A percentile compares a stretch with the other conserved stretches of the same genome.
phyloP scores from a whole-genome alignment of 768 basidiomycete species.

The Botryobasidium botryosum region DNA sequence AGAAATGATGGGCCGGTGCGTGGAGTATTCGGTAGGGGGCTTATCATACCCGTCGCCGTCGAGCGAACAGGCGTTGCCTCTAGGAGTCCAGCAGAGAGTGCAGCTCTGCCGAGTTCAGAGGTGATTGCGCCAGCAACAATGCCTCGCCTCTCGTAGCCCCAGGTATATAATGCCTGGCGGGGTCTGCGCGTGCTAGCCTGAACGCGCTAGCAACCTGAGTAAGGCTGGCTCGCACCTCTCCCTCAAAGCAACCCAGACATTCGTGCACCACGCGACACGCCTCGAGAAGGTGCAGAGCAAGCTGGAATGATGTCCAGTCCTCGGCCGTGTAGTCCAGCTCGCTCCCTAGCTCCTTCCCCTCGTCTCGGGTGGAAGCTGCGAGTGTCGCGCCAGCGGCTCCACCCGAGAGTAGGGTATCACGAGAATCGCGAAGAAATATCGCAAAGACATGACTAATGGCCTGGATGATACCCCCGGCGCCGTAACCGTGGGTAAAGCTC shows the following conservation, averaged over 20 bases:
- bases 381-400: too few relatives aligned
- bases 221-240: constrained; percentile 41
- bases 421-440: constrained; percentile 39
- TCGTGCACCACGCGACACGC: constrained; percentile 58
- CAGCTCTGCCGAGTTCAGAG: constrained; percentile 67
- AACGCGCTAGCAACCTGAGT: constrained; percentile 43
- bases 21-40: too few relatives aligned
- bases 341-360: too few relatives aligned
- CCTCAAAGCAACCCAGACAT: constrained; percentile 50
- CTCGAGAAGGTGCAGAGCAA: constrained; percentile 66
- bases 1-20: too few relatives aligned
- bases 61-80: constrained; percentile 1
- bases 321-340: constrained; percentile 64
- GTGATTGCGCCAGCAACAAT: constrained; percentile 64
- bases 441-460: constrained; percentile 57
- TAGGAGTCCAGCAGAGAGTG: constrained; percentile 36
- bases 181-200: constrained; percentile 36
- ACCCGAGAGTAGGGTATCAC: not conserved
- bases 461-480: constrained; percentile 49
- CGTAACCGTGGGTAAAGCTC: constrained; percentile 82
- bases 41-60: too few relatives aligned
- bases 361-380: constrained; percentile 40
- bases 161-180: constrained; percentile 36
- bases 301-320: constrained; percentile 81
- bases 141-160: constrained; percentile 44